Base-by-base conservation (phyloP, 176 grass and related monocot genomes). In the Pharus latifolius region DNA sequence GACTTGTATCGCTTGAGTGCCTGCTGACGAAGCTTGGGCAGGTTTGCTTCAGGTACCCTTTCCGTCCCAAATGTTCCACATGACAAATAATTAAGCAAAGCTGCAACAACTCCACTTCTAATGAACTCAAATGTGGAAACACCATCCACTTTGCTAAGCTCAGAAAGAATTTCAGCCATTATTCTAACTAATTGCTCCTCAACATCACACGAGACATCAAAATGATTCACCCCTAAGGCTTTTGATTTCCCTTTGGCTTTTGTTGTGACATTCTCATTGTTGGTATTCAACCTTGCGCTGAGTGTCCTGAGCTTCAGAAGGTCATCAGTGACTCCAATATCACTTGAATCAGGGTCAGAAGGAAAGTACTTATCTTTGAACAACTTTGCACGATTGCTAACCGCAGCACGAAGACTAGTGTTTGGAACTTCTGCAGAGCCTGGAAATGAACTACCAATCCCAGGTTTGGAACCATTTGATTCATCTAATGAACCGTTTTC, bases 51-150 rank as follows among this genome's bases (percentile, higher is more conserved):
- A 54, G 80, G 75, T 61, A 89, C 51, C 60, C 67, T 92, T 37
- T 96, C 93, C 72, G 82, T 89, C 7, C 76, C 85, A 74, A 87
- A 96, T 53, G 85, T 85, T 20, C 88, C 93, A 72, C 88, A 92
- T 16, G 88, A 87, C 50, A 96, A 82, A 75, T 96, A 96, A 70
- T 84, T 79, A 19, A 92, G 48, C 37, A 96, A 71, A 57, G 88
- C 75, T 52, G 66, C 56, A 20, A 96, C 86, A 46, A 88, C 85
- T 52, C 86, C 93, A 35, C 93, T 92, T 37, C 88, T 82, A 74
- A 96, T 80, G 61, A 96, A 96, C 60, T 96, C 93, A 60, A 96
- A 96, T 62, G 93, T 96, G 52, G 93, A 92, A 42, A 96, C 88
- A 53, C 88, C 88, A 34, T 89, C 87, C 33, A 60, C 83, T 86